Evolutionary conservation across 768 basidiomycete species (phyloP).

Genomic region (Scleroderma bovista): DNA sequence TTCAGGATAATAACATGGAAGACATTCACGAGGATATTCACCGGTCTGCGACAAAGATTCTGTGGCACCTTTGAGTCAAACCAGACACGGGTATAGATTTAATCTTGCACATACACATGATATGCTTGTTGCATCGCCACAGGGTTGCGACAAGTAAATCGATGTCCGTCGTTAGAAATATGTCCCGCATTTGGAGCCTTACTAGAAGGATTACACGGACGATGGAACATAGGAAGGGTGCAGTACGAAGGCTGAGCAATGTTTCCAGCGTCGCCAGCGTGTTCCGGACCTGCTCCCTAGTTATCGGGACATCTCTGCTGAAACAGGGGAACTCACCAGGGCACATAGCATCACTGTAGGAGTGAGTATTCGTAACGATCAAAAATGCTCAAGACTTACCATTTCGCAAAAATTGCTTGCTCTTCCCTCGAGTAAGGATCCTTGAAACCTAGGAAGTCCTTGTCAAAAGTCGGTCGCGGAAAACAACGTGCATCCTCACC

Average conservation of each 20-base stretch:
- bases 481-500: conserved; percentile 27
- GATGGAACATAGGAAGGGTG: conserved; percentile 46
- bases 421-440: conserved; percentile 52
- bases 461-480: not conserved
- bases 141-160: conserved; percentile 47
- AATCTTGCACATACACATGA: conserved; percentile 41
- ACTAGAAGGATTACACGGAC: conserved; percentile 19
- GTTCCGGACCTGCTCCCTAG: conserved; percentile 38
- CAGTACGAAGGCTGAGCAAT: conserved; percentile 45
- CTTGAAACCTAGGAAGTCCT: conserved; percentile 39
- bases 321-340: conserved; percentile 24
- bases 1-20: not conserved
- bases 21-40: conserved; percentile 8
- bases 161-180: conserved; percentile 47
- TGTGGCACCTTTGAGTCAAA: conserved; percentile 4
- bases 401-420: conserved; percentile 42
- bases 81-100: conserved; percentile 21
- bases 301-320: not conserved
- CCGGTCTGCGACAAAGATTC: conserved; percentile 54
- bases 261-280: conserved; percentile 28
- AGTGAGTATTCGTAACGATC: not conserved
- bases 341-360: conserved; percentile 41
- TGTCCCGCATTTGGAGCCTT: conserved; percentile 33
- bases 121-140: conserved; percentile 42
- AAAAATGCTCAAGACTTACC: conserved; percentile 26